Evolutionary conservation across 163 green algal genomes (phyloP).

Genomic region (Volvox carteri): DNA sequence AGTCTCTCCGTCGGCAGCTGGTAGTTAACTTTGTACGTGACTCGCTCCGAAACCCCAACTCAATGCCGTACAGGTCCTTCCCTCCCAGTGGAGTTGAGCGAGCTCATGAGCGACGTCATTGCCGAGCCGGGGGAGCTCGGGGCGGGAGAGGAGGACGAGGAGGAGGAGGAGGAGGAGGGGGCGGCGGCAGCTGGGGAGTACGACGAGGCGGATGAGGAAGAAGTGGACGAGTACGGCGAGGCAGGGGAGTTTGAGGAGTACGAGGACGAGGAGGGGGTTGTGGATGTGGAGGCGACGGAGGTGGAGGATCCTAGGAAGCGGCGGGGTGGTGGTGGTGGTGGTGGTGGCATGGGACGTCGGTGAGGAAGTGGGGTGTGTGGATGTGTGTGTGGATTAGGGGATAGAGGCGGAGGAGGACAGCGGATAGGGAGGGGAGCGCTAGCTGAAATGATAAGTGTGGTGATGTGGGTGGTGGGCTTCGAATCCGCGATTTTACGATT

Average conservation of each 20-base stretch:
- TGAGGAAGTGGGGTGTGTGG: too few relatives aligned
- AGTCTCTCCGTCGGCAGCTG: background rate
- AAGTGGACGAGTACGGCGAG: background rate
- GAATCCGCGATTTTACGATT: too few relatives aligned
- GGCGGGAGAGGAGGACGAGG: background rate
- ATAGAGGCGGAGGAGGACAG: too few relatives aligned
- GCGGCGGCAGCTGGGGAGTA: background rate
- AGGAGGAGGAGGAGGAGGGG: background rate
- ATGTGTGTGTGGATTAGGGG: too few relatives aligned
- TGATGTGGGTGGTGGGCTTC: too few relatives aligned
- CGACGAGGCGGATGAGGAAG: background rate
- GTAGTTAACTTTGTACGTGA: background rate
- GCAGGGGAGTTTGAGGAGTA: background rate
- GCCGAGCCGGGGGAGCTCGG: background rate
- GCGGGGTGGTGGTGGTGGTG: too few relatives aligned
- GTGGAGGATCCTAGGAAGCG: background rate
- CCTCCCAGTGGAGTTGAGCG: background rate
- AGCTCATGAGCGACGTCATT: background rate
- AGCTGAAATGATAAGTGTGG: too few relatives aligned
- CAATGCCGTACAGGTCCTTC: constrained; percentile 36
- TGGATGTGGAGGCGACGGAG: constrained; percentile 21
- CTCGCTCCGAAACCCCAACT: too few relatives aligned
- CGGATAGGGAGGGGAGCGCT: too few relatives aligned
- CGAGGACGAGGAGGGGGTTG: constrained; percentile 10
- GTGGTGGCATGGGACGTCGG: too few relatives aligned